Percentiles rank a stretch among this genome's conserved stretches.
Conservation (phyloP, 163 green algal species). For the Trebouxiophyceae sp. region DNA sequence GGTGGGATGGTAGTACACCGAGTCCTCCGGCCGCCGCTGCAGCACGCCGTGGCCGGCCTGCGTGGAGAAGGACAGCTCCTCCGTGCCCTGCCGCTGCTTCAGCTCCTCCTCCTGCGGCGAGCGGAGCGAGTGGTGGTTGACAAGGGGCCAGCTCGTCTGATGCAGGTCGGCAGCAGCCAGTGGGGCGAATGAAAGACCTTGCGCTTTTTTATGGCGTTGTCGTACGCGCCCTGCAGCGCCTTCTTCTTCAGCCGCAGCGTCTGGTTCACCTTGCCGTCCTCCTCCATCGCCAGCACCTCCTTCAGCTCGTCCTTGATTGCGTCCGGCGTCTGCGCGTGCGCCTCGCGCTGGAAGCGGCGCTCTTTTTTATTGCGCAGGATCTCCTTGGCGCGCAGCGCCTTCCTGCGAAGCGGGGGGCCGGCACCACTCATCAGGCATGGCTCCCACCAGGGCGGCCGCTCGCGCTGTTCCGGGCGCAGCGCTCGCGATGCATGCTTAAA, state of each 20-base stretch:
- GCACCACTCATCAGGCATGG: too few relatives aligned
- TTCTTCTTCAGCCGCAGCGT: slow-evolving; percentile 72
- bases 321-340: slow-evolving; percentile 33
- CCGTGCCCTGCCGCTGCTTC: slow-evolving; percentile 10
- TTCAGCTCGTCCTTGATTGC: slow-evolving; percentile 71
- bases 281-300: slow-evolving; percentile 59
- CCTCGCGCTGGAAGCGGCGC: slow-evolving; percentile 70
- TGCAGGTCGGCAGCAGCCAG: too few relatives aligned
- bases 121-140: neutral
- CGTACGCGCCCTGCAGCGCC: slow-evolving; percentile 72
- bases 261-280: slow-evolving; percentile 52
- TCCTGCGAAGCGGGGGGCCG: too few relatives aligned
- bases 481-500: neutral
- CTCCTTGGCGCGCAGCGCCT: slow-evolving; percentile 76
- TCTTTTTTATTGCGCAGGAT: slow-evolving; percentile 81
- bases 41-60: slow-evolving; percentile 11
- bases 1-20: slow-evolving; percentile 81
- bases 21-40: slow-evolving; percentile 54
- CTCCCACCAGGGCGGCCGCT: neutral
- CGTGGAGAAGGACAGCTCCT: slow-evolving; percentile 3
- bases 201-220: slow-evolving; percentile 63
- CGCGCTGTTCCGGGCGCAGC: too few relatives aligned
- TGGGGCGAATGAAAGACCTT: slow-evolving; percentile 63
- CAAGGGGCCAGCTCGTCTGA: too few relatives aligned
- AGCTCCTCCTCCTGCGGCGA: slow-evolving; percentile 42